Percentiles rank a stretch among this genome's conserved stretches.
Evolutionary conservation across 805 yeast genomes (phyloP).

Genomic region (Kazachstania bromeliacearum): DNA sequence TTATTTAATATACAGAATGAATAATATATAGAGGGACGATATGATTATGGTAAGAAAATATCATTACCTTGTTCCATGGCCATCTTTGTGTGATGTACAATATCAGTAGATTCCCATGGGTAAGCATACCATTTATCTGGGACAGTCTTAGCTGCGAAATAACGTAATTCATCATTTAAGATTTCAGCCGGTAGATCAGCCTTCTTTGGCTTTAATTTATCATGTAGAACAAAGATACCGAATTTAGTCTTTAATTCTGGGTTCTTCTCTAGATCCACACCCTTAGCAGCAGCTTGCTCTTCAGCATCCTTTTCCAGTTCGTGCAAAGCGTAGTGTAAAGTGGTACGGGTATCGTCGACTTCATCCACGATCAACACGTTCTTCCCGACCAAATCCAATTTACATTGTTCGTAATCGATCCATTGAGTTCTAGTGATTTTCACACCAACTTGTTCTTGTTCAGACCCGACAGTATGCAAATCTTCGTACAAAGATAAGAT

Average conservation of each 20-base stretch:
- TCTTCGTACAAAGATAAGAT: slow-evolving; percentile 89
- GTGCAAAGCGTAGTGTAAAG: slow-evolving; percentile 67
- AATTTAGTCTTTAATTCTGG: slow-evolving; percentile 50
- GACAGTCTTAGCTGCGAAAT: slow-evolving; percentile 65
- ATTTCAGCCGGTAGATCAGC: slow-evolving; percentile 63
- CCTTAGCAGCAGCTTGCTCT: slow-evolving; percentile 46
- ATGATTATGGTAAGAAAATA: slow-evolving; percentile 31
- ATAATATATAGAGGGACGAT: no score
- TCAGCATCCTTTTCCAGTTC: slow-evolving; percentile 66
- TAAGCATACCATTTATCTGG: slow-evolving; percentile 81
- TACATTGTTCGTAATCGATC: slow-evolving; percentile 64
- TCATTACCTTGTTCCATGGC: slow-evolving; percentile 73
- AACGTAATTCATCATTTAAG: slow-evolving; percentile 44
- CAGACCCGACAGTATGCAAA: slow-evolving; percentile 48
- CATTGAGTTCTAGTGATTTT: slow-evolving; percentile 72
- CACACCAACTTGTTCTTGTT: slow-evolving; percentile 51
- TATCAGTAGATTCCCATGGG: slow-evolving; percentile 78
- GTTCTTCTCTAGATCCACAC: slow-evolving; percentile 34
- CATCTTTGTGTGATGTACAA: slow-evolving; percentile 59
- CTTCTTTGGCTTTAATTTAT: slow-evolving; percentile 60
- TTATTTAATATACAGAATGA: no score
- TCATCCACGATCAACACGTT: slow-evolving; percentile 70
- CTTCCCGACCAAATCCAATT: slow-evolving; percentile 53
- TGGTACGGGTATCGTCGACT: slow-evolving; percentile 81
- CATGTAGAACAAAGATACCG: slow-evolving; percentile 70